Conservation (phyloP, 2,329 filamentous ascomycete genomes). For the Colletotrichum gigasporum region DNA sequence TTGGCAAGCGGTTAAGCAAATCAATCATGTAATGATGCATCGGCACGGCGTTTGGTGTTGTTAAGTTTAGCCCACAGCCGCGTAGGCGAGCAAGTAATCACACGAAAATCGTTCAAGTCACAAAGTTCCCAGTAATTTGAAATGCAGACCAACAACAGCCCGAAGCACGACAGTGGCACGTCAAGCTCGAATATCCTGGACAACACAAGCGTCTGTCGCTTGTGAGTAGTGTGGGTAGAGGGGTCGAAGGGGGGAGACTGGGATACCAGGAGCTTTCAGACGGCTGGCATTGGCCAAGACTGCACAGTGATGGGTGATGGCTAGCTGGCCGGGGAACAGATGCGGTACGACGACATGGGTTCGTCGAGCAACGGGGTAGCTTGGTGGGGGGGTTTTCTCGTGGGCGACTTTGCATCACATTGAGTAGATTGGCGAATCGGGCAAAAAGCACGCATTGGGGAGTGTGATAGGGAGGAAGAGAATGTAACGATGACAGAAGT, state of each 20-base stretch:
- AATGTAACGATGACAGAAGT: slow-evolving; percentile 9
- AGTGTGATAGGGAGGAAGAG: not conserved
- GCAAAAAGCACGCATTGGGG: not conserved
- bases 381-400: not conserved
- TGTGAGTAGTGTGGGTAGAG: not conserved
- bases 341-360: slow-evolving; percentile 24
- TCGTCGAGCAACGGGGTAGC: slow-evolving; percentile 7
- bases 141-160: slow-evolving; percentile 4
- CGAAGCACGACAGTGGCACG: too few relatives aligned
- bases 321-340: not conserved
- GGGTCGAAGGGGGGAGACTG: not conserved
- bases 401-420: not conserved
- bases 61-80: slow-evolving; percentile 32
- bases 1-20: slow-evolving; percentile 24
- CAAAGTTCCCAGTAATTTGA: not conserved
- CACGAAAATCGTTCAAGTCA: not conserved
- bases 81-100: slow-evolving; percentile 21
- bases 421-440: slow-evolving; percentile 22
- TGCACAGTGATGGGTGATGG: not conserved
- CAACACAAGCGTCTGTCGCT: slow-evolving; percentile 4
- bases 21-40: slow-evolving; percentile 29
- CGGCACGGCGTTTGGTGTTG: slow-evolving; percentile 30
- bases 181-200: not conserved
- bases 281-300: not conserved
- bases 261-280: not conserved